phyloP scores from a whole-genome alignment of 257 asterid genomes.

The Solanum raphanifolium region DNA sequence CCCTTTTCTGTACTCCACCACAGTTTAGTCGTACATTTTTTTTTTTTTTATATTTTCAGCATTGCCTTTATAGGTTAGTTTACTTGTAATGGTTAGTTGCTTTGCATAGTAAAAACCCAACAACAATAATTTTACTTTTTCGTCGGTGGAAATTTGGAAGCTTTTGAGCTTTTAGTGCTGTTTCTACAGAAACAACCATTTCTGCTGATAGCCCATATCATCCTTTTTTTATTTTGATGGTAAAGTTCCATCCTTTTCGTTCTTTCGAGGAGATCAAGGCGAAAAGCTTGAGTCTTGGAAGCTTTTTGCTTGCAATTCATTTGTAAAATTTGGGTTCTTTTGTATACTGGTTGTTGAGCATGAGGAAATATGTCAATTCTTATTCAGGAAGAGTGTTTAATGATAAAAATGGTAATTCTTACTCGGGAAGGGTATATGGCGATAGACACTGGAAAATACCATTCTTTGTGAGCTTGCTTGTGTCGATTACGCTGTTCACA shows the following conservation, averaged over 20 bases:
- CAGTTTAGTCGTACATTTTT: background rate
- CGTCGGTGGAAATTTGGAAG: slow-evolving; percentile 1
- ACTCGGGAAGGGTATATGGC: slow-evolving; percentile 57
- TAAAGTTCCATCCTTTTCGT: background rate
- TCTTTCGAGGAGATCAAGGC: background rate
- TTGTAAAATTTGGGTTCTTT: background rate
- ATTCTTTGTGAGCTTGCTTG: slow-evolving; percentile 61
- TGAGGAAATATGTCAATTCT: slow-evolving; percentile 51
- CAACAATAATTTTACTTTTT: background rate
- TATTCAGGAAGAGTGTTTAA: slow-evolving; percentile 62
- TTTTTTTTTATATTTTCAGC: background rate
- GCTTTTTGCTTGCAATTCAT: background rate
- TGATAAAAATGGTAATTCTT: slow-evolving; percentile 64
- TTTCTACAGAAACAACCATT: background rate
- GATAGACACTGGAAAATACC: slow-evolving; percentile 88
- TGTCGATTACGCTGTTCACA: slow-evolving; percentile 52
- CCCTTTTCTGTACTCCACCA: background rate
- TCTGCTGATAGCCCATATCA: background rate
- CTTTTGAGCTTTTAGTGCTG: background rate
- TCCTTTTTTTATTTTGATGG: background rate
- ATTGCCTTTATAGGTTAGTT: background rate
- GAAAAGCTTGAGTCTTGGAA: background rate
- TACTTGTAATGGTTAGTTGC: background rate
- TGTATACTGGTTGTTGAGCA: slow-evolving; percentile 4
- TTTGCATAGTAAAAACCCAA: background rate